Evolutionary conservation across 495 filamentous ascomycete species (phyloP), one percentile per base, ranked within the genome.

Genomic region (Bacidia gigantensis): DNA sequence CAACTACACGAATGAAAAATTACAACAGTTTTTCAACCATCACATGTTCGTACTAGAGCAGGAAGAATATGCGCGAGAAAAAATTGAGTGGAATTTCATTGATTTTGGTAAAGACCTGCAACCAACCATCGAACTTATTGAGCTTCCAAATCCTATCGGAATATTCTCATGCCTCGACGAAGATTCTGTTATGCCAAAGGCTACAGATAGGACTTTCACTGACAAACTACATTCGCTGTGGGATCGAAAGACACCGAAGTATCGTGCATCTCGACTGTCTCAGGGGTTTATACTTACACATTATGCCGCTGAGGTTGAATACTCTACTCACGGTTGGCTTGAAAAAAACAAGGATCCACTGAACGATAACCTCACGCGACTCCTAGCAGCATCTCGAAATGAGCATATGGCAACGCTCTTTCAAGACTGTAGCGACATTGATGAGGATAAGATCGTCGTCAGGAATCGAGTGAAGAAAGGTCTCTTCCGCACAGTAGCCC

Each of bases 41-140:
- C 93, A 99, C 70, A 99, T 99, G 93, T 99, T 99, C 64, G 93
- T 99, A 20, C 69, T 99, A 20, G 93, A 99, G 62, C 93, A 99
- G 62, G 93, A 99, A 63, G 93, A 99, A 65, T 99, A 99, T 66
- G 89, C 93, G 14, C 70, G 89, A 46, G 93, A 99, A 63, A 86
- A 95, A 64, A 99, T 99, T 59, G 90, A 99, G 68, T 99, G 93
- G 93, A 87, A 96, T 62, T 99, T 99, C 63, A 97, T 99, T 62
- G 93, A 99, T 62, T 99, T 99, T 63, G 93, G 93, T 35, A 87
- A 86, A 54, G 93, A 99, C 62, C 71, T 99, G 17, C 93, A 99
- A 67, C 93, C 93, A 2, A 99, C 93, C 3, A 99, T 99, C 59
- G 90, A 99, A 60, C 69, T 99, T 17, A 99, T 99, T 46, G 93